A percentile compares a stretch with the other conserved stretches of the same genome.
Evolutionary conservation across 768 basidiomycete species (phyloP).

Genomic region (Pleurotus ostreatus): DNA sequence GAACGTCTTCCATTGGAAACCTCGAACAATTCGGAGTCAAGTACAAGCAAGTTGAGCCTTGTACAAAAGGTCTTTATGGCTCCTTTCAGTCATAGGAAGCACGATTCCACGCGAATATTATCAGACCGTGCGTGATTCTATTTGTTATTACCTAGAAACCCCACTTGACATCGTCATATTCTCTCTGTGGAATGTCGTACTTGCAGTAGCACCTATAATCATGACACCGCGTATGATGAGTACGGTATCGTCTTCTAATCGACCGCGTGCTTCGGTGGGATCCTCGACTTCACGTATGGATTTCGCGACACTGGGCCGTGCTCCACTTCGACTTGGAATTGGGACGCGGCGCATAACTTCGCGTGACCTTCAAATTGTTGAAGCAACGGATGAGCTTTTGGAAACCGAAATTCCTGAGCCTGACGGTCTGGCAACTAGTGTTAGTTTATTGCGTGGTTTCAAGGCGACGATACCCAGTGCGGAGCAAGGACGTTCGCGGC

Average conservation of each 20-base stretch:
- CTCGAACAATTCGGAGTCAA: constrained; percentile 28
- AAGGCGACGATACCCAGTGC: constrained; percentile 93
- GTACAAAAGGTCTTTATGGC: constrained; percentile 70
- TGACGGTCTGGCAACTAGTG: constrained; percentile 62
- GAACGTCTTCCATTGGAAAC: constrained; percentile 32
- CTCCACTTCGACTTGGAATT: constrained; percentile 66
- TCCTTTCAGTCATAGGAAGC: constrained; percentile 65
- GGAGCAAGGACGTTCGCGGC: constrained; percentile 68
- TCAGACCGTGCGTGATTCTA: constrained; percentile 58
- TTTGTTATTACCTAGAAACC: background rate
- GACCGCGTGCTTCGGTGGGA: constrained; percentile 31
- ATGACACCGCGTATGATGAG: constrained; percentile 86
- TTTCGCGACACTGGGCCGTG: constrained; percentile 78
- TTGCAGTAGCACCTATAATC: constrained; percentile 77
- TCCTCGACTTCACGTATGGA: constrained; percentile 43
- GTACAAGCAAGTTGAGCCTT: constrained; percentile 49
- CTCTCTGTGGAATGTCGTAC: background rate
- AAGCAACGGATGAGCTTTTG: constrained; percentile 77
- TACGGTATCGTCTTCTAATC: constrained; percentile 49
- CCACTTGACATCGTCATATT: background rate
- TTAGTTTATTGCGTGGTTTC: constrained; percentile 87
- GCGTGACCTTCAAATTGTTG: constrained; percentile 78
- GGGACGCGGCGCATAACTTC: constrained; percentile 68
- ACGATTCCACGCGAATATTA: constrained; percentile 68
- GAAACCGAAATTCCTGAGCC: constrained; percentile 69